Conservation (phyloP, 2,329 filamentous ascomycete species). For the Ramichloridium luteum region DNA sequence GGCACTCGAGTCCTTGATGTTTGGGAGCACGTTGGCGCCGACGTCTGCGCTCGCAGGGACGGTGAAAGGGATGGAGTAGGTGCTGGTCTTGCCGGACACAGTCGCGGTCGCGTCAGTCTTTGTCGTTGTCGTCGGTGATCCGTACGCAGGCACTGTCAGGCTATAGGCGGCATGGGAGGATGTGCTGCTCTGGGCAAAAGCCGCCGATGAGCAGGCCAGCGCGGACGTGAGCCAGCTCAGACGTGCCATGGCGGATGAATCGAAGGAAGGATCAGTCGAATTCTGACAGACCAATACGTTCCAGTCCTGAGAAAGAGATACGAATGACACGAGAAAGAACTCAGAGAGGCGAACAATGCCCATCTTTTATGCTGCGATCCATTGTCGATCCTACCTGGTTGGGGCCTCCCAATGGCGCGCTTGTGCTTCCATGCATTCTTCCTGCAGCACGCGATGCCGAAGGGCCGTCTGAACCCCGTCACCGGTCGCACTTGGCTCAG, state of each 20-base stretch:
- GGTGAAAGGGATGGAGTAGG: slow-evolving; percentile 21
- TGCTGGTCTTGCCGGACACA: slow-evolving; percentile 19
- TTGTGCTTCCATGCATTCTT: no score
- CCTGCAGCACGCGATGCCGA: no score
- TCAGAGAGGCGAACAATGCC: no score
- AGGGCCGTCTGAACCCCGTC: no score
- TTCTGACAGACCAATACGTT: no score
- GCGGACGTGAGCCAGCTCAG: slow-evolving; percentile 12
- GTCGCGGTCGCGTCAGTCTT: slow-evolving; percentile 15
- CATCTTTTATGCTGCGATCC: no score
- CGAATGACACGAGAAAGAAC: no score
- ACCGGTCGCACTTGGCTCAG: no score
- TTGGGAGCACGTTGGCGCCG: slow-evolving; percentile 39
- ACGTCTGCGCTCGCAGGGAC: slow-evolving; percentile 23
- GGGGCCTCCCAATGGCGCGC: no score
- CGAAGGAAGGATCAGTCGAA: no score
- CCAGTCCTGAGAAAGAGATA: no score
- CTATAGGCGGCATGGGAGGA: slow-evolving; percentile 13
- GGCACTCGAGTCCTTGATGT: slow-evolving; percentile 52
- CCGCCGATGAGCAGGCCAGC: slow-evolving; percentile 14
- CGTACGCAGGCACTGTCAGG: slow-evolving; percentile 9
- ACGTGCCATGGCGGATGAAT: slow-evolving; percentile 13
- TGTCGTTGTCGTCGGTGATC: slow-evolving; percentile 9
- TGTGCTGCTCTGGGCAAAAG: slow-evolving; percentile 13
- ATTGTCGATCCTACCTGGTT: no score